Percentiles rank a stretch among this genome's conserved stretches.
These are phyloP conservation scores for Calonectria pteridis DNA, from an alignment of 2,329 filamentous ascomycete genomes.

Conservation along the genomic window DNA sequence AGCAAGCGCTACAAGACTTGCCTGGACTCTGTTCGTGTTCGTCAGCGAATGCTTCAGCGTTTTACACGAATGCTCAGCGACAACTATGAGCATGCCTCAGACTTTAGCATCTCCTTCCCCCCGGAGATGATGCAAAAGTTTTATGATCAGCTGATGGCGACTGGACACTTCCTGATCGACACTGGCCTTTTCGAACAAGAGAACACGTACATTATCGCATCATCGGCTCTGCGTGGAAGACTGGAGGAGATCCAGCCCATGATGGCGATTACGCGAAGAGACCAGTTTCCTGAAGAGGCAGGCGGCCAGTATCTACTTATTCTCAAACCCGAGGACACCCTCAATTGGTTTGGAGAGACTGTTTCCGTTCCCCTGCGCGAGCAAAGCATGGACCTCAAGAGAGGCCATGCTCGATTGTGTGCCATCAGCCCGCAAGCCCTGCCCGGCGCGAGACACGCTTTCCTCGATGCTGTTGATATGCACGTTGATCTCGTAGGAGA, in stretches of 20 bases:
- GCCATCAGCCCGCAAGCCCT: slow-evolving; percentile 88
- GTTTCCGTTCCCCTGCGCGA: slow-evolving; percentile 79
- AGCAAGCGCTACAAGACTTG: slow-evolving; percentile 97
- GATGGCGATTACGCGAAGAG: slow-evolving; percentile 75
- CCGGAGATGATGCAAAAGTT: slow-evolving; percentile 79
- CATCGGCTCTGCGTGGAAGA: slow-evolving; percentile 79
- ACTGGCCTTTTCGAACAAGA: slow-evolving; percentile 78
- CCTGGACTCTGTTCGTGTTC: slow-evolving; percentile 93
- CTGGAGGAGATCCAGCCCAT: slow-evolving; percentile 88
- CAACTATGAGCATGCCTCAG: slow-evolving; percentile 95
- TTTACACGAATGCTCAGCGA: slow-evolving; percentile 93
- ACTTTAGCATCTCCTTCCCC: slow-evolving; percentile 86
- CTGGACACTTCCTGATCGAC: slow-evolving; percentile 89
- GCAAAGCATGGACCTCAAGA: slow-evolving; percentile 85
- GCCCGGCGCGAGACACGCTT: slow-evolving; percentile 80
- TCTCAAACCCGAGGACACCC: slow-evolving; percentile 81
- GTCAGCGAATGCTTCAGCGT: slow-evolving; percentile 95
- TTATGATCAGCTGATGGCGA: slow-evolving; percentile 82
- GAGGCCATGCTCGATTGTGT: slow-evolving; percentile 87
- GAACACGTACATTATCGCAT: slow-evolving; percentile 86
- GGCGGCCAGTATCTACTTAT: slow-evolving; percentile 85
- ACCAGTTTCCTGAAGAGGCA: slow-evolving; percentile 74
- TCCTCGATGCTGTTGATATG: slow-evolving; percentile 83
- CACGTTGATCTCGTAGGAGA: slow-evolving; percentile 92
- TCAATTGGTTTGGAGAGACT: slow-evolving; percentile 85